Evolutionary conservation across 1,284 basidiomycete genomes (phyloP).

Genomic region (Xerocomus nothofagi): DNA sequence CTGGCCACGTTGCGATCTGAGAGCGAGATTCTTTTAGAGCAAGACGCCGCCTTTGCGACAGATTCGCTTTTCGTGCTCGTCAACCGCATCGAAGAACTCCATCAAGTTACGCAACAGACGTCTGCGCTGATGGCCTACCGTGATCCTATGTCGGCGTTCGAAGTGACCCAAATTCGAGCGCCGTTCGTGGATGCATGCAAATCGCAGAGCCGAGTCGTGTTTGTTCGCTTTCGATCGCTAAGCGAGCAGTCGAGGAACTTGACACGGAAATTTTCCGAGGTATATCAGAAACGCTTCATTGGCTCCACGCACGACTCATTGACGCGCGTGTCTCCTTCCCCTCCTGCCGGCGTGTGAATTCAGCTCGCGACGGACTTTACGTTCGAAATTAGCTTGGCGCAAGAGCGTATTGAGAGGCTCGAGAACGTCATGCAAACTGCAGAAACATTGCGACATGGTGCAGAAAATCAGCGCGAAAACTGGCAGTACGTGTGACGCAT

Average conservation of each 20-base stretch:
- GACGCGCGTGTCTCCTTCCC: background rate
- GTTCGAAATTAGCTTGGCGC: slow-evolving; percentile 6
- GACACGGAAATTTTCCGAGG: slow-evolving; percentile 11
- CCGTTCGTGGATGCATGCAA: slow-evolving; percentile 11
- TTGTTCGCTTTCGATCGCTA: slow-evolving; percentile 5
- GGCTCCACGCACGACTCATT: background rate
- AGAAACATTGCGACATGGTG: background rate
- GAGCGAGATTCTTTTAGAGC: slow-evolving; percentile 1
- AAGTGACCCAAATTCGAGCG: background rate
- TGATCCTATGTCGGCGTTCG: slow-evolving; percentile 3
- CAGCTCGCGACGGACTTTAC: slow-evolving; percentile 16
- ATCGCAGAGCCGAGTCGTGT: slow-evolving; percentile 11
- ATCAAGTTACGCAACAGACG: background rate
- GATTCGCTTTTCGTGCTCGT: slow-evolving; percentile 16
- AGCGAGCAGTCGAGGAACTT: slow-evolving; percentile 11
- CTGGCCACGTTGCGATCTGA: background rate
- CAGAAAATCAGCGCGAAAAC: slow-evolving; percentile 5
- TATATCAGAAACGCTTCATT: background rate
- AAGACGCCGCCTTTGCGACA: slow-evolving; percentile 9
- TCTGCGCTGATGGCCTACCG: background rate
- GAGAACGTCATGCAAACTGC: background rate
- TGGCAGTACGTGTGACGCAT: slow-evolving; percentile 5
- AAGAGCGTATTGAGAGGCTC: slow-evolving; percentile 4
- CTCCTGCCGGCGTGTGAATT: background rate
- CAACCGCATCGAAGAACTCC: slow-evolving; percentile 9